Base-by-base conservation (phyloP, 306 rosid genomes). In the Sicyos edulis region DNA sequence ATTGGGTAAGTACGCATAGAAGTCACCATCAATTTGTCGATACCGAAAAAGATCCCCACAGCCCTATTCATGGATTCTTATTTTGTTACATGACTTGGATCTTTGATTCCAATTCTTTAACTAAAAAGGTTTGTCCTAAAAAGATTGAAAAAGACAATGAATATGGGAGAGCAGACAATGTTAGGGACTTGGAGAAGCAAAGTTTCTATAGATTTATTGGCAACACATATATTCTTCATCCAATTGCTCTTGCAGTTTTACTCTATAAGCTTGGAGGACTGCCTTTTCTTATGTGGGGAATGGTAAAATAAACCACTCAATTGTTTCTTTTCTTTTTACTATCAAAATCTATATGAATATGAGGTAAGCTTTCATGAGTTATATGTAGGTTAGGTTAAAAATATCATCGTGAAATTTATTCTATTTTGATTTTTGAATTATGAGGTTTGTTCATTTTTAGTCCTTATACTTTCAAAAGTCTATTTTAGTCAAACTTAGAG, bases 1-100 rank as follows among this genome's bases (percentile, higher is more conserved):
- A 89, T 73, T 92, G 96, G 96, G 97, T 92, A 44, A 87, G 96
- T 78, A 85, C 91, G 15, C 97, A 92, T 72, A 87, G 97, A 71
- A 86, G 82, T 81, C 97, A 92, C 42, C 97, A 92, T 81, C 96
- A 87, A 72, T 92, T 85, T 61, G 84, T 89, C 78, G 97, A 89
- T 81, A 82, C 97, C 52, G 95, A 87, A 50, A 85, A 75, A 80
- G 97, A 92, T 63, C 97, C 97, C 58, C 96, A 92, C 80, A 92
- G 90, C 76, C 97, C 97, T 42, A 59, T 22, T 24, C 88, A 87
- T 75, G 98, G 98, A 56, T 92, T 92, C 77, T 92, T 96, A 92
- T 86, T 76, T 74, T 90, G 98, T 63, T 96, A 92, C 64, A 85
- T 88, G 78, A 80, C 80, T 69, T 92, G 96, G 98, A 73, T 92